Base-by-base conservation (phyloP, 2,329 filamentous ascomycete species). In the Penicillium expansum region DNA sequence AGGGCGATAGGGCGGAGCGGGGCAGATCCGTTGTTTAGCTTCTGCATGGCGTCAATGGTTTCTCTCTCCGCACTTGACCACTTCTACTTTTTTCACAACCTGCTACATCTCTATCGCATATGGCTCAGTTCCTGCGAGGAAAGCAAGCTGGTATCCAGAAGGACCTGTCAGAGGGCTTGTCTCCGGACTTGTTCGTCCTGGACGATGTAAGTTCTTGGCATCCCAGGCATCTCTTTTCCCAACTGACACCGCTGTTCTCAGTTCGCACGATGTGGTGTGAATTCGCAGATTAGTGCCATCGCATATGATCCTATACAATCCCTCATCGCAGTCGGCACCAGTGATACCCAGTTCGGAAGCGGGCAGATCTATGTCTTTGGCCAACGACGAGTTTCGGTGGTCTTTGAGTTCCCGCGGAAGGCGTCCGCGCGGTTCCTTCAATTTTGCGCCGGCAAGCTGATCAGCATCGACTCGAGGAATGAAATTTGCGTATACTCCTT, bases 271-370 rank as follows among this genome's bases (percentile, higher is more conserved):
- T 93, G 89, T 73, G 91, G 92, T 59, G 87, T 97, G 74, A 90
- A 89, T 71, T 91, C 88, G 20, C 83, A 83, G 65, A 80, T 83
- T 67, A 91, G 90, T 67, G 89, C 89, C 62, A 79, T 97, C 62
- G 89, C 92, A 59, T 97, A 96, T 78, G 92, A 97, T 64, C 92
- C 94, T 1, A 83, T 97, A 13, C 94, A 99, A 72, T 96, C 92
- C 29, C 86, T 99, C 56, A 82, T 99, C 50, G 94, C 94, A 41
- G 85, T 97, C 61, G 94, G 92, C 58, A 99, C 94, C 41, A 90
- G 86, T 71, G 89, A 95, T 75, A 91, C 89, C 63, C 87, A 89
- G 68, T 96, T 90, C 70, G 92, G 92, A 57, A 85, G 86, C 33
- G 93, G 93, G 24, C 87, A 92, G 71, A 89, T 99, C 71, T 96